Evolutionary conservation across 1,284 basidiomycete genomes (phyloP).

Genomic region (Tilletia indica): DNA sequence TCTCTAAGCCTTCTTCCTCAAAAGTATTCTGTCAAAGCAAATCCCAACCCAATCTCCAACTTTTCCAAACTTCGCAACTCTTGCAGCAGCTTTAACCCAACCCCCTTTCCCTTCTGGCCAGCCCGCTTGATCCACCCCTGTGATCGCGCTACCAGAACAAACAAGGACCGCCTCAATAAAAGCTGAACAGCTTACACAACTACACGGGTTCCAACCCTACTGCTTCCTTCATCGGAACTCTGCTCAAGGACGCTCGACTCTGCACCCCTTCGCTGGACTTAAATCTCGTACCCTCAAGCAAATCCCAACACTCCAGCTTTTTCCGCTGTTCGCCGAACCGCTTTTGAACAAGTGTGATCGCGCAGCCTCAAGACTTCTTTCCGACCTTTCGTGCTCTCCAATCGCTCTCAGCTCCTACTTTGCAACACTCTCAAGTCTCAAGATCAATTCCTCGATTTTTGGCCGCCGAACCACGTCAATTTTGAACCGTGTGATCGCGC

Average conservation of each 20-base stretch:
- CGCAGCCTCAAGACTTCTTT: neutral
- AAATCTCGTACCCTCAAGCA: too few species aligned
- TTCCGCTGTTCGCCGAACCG: slow-evolving; percentile 9
- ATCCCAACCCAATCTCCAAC: neutral
- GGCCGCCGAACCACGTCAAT: slow-evolving; percentile 7
- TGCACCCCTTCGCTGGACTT: too few species aligned
- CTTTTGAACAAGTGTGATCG: slow-evolving; percentile 6
- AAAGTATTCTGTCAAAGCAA: neutral
- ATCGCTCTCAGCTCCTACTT: neutral
- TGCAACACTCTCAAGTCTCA: neutral
- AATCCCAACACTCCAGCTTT: too few species aligned
- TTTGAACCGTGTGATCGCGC: slow-evolving; percentile 3
- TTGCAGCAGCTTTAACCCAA: neutral
- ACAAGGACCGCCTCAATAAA: neutral
- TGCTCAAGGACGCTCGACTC: too few species aligned
- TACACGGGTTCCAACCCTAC: neutral
- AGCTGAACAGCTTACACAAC: neutral
- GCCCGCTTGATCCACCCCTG: slow-evolving; percentile 8
- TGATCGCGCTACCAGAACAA: slow-evolving; percentile 4
- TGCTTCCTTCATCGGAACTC: neutral
- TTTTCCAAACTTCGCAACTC: neutral
- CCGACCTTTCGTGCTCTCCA: neutral
- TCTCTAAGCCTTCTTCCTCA: neutral
- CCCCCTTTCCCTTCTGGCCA: neutral
- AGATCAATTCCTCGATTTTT: neutral